A percentile compares a stretch with the other conserved stretches of the same genome.
These are phyloP conservation scores for Cryphonectria parasitica DNA, from an alignment of 2,329 filamentous ascomycete genomes.

Conservation along the genomic window DNA sequence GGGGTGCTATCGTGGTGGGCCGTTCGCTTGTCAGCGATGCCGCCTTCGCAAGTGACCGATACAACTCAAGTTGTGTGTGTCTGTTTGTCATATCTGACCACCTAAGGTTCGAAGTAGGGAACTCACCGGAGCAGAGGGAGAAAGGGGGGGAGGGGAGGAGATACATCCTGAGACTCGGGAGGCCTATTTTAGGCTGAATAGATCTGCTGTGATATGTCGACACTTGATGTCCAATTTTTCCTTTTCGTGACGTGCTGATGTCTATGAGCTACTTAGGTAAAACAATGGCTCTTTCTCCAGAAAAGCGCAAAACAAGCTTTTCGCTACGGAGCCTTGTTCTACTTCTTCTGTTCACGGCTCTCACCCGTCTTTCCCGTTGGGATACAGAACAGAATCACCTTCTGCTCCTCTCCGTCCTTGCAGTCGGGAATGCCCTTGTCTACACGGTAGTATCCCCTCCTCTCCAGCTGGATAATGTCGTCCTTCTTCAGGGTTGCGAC, in stretches of 20 bases:
- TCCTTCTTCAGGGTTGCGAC: slow-evolving; percentile 78
- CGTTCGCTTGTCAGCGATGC: neutral
- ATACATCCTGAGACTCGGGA: neutral
- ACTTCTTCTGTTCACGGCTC: slow-evolving; percentile 18
- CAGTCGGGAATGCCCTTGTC: slow-evolving; percentile 65
- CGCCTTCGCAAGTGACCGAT: neutral
- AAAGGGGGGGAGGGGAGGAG: too few relatives aligned
- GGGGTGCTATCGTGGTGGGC: slow-evolving; percentile 1
- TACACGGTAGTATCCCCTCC: slow-evolving; percentile 88
- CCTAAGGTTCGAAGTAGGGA: neutral
- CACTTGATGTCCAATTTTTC: neutral
- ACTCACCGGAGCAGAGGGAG: neutral
- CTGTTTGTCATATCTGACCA: neutral
- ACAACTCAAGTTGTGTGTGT: neutral
- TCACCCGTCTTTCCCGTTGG: slow-evolving; percentile 54
- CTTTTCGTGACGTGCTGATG: neutral
- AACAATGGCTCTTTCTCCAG: neutral
- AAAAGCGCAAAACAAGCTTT: neutral
- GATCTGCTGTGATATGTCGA: neutral
- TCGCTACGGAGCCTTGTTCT: neutral
- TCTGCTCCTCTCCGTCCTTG: slow-evolving; percentile 55
- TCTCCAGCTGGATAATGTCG: slow-evolving; percentile 94
- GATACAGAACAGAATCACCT: slow-evolving; percentile 60
- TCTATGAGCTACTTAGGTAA: neutral
- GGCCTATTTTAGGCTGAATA: neutral